A percentile compares a stretch with the other conserved stretches of the same genome.
Conservation (phyloP, 2,329 filamentous ascomycete species). For the Penicillium sp. region DNA sequence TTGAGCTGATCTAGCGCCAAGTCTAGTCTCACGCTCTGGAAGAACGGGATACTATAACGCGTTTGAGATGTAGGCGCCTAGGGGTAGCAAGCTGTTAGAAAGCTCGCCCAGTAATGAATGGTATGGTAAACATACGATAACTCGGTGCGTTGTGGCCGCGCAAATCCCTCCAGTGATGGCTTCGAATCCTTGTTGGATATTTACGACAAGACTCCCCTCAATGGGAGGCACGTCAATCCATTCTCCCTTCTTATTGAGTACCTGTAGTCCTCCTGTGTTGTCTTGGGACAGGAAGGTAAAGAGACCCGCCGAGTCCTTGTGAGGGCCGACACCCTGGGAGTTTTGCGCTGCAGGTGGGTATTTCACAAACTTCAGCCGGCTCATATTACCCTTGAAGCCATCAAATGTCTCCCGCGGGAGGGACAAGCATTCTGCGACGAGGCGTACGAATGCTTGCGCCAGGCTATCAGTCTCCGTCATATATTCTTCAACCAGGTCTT, state of each 20-base stretch:
- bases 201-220: slow-evolving; percentile 40
- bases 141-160: slow-evolving; percentile 34
- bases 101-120: too few relatives aligned
- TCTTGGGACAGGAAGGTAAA: slow-evolving; percentile 38
- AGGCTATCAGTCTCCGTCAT: slow-evolving; percentile 43
- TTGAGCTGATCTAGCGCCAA: slow-evolving; percentile 41
- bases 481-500: slow-evolving; percentile 41
- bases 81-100: slow-evolving; percentile 18
- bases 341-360: slow-evolving; percentile 38
- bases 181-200: slow-evolving; percentile 48
- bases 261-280: slow-evolving; percentile 39
- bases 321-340: slow-evolving; percentile 50
- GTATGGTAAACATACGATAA: slow-evolving; percentile 21
- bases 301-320: slow-evolving; percentile 48
- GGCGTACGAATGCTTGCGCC: slow-evolving; percentile 45
- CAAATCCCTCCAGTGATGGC: slow-evolving; percentile 50
- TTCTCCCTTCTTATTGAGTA: slow-evolving; percentile 38
- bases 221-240: slow-evolving; percentile 42
- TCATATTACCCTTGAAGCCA: slow-evolving; percentile 43
- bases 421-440: slow-evolving; percentile 49
- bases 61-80: slow-evolving; percentile 27
- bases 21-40: slow-evolving; percentile 45
- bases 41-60: slow-evolving; percentile 47
- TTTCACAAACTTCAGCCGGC: slow-evolving; percentile 49
- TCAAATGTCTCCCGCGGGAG: slow-evolving; percentile 43